Conservation (phyloP, 192 early-diverging fungal genomes). For the Coemansia sp. region DNA sequence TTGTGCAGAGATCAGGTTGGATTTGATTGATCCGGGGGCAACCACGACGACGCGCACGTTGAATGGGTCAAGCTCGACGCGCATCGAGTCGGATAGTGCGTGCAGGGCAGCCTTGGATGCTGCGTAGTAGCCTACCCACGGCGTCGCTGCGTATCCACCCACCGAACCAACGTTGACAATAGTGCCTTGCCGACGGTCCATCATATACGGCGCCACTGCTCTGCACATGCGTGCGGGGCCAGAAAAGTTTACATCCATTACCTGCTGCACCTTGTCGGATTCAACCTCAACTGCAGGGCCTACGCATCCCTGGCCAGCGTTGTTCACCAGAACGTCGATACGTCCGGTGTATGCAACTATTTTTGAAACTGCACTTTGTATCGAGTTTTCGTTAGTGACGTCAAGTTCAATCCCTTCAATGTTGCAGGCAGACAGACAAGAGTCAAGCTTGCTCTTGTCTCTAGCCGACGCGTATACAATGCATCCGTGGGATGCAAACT, state of each 20-base stretch:
- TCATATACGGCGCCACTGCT: slow-evolving; percentile 61
- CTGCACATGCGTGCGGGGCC: slow-evolving; percentile 54
- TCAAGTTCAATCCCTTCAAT: slow-evolving; percentile 20
- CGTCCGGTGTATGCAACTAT: slow-evolving; percentile 14
- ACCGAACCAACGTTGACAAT: slow-evolving; percentile 71
- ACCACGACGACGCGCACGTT: slow-evolving; percentile 57
- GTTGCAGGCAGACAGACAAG: not conserved
- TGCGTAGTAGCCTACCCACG: slow-evolving; percentile 60
- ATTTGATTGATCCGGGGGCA: slow-evolving; percentile 62
- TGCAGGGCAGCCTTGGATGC: slow-evolving; percentile 68
- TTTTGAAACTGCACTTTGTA: slow-evolving; percentile 6
- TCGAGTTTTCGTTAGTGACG: slow-evolving; percentile 19
- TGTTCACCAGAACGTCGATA: slow-evolving; percentile 71
- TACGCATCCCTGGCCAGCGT: slow-evolving; percentile 60
- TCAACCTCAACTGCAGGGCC: slow-evolving; percentile 49
- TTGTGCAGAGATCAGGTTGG: slow-evolving; percentile 58
- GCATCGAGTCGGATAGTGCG: slow-evolving; percentile 59
- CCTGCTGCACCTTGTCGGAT: slow-evolving; percentile 27
- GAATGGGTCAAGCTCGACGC: slow-evolving; percentile 66
- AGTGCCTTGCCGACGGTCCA: slow-evolving; percentile 44
- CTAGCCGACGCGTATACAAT: slow-evolving; percentile 34
- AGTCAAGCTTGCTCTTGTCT: slow-evolving; percentile 8
- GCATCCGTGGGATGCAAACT: slow-evolving; percentile 34
- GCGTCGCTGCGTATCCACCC: slow-evolving; percentile 59
- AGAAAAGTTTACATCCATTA: slow-evolving; percentile 66